Evolutionary conservation across 768 basidiomycete genomes (phyloP), one percentile per base, ranked within the genome.

Genomic region (Mycena polygramma): DNA sequence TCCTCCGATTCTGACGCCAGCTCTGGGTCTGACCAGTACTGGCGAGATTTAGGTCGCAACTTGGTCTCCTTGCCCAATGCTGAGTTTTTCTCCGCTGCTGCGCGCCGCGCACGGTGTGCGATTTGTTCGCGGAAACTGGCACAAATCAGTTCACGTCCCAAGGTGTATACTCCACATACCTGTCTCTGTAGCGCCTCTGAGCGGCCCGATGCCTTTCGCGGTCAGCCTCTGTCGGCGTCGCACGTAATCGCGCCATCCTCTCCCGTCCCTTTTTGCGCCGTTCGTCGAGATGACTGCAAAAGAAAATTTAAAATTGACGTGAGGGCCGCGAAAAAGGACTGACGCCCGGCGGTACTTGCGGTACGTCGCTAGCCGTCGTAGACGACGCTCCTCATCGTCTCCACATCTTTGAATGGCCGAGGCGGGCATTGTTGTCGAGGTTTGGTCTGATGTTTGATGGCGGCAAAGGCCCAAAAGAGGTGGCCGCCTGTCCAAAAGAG

Each of bases 91-190:
- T 46, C 37, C 19, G 22, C 57, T 1, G 55, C 39, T 1, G 66
- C 58, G 0, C 39, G 24, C 1, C 66, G 22, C 4, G 66, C 57
- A 0, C 51, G 57, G 43, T 67, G 66, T 2, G 58, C 58, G 2
- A 67, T 59, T 26, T 59, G 37, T n/a, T 67, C 66, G 2, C 66
- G 48, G 26, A 19, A 67, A 1, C 66, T 67, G 35, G n/a, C n/a
- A n/a, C n/a, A n/a, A n/a, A n/a, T n/a, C n/a, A n/a, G n/a, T n/a
- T n/a, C n/a, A n/a, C n/a, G n/a, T n/a, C n/a, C n/a, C n/a, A n/a
- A 45, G 11, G 43, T 45, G 10, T 11, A 17, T 45, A 4, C 43
- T 9, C 11, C 9, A 15, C 8, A 15, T 45, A 66, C 65, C 39
- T 48, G 36, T 66, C 65, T 20, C 57, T 13, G 57, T 66, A 66